A percentile compares a stretch with the other conserved stretches of the same genome.
These are phyloP conservation scores for Kentomonas sorsogonicus DNA, from an alignment of 208 protist species.

Conservation along the genomic window DNA sequence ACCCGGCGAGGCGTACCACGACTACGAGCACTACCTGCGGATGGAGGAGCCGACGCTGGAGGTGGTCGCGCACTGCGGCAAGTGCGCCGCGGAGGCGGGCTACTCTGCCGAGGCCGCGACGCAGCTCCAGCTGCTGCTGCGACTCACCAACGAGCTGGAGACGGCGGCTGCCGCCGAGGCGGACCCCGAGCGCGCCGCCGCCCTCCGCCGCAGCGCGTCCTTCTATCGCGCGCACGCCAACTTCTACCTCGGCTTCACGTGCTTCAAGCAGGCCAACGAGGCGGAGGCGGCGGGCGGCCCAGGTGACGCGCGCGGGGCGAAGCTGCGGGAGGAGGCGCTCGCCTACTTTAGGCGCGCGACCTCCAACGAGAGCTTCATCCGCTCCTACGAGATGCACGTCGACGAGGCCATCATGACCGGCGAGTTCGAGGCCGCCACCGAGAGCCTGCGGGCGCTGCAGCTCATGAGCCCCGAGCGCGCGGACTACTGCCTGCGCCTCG, in stretches of 20 bases:
- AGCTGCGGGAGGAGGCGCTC: constrained; percentile 26
- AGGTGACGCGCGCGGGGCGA: constrained; percentile 6
- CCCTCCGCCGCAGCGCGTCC: constrained; percentile 15
- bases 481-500: constrained; percentile 55
- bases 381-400: constrained; percentile 55
- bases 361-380: constrained; percentile 41
- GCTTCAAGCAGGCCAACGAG: constrained; percentile 7
- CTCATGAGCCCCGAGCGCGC: constrained; percentile 48
- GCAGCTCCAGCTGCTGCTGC: constrained; percentile 42
- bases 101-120: constrained; percentile 35
- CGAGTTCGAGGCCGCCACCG: constrained; percentile 49
- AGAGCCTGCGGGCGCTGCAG: constrained; percentile 58
- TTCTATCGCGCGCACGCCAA: constrained; percentile 75
- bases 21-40: constrained; percentile 85
- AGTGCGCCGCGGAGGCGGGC: constrained; percentile 77
- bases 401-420: constrained; percentile 36
- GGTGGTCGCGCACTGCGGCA: constrained; percentile 71
- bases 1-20: constrained; percentile 45
- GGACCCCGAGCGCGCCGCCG: constrained; percentile 7
- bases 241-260: constrained; percentile 72
- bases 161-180: background rate
- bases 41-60: constrained; percentile 56
- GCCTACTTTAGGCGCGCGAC: constrained; percentile 39
- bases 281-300: background rate
- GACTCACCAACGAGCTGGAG: constrained; percentile 20